Evolutionary conservation across 176 grass and related monocot genomes (phyloP), one percentile per base, ranked within the genome.

Genomic region (Puya raimondii): DNA sequence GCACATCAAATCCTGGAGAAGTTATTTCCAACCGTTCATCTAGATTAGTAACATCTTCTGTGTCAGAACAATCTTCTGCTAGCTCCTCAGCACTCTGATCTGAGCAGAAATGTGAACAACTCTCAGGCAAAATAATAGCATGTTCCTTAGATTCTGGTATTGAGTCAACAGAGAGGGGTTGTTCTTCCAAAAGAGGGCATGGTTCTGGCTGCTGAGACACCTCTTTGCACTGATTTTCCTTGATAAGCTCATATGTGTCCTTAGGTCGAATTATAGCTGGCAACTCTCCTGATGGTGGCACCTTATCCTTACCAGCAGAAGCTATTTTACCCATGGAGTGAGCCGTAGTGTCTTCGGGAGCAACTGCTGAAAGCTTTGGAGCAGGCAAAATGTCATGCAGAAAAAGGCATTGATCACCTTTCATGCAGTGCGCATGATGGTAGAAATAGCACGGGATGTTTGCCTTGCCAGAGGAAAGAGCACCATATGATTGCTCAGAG

Each of bases 1-100:
- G 80, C 23, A 88, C 81, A 71, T 84, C 80, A 78, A 84, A 88
- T 66, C 73, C 85, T 70, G 77, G 77, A 56, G 85, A 84, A 10
- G 77, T 80, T 29, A 29, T 29, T 64, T 88, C 85, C n/a, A 27
- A 49, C 0, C 49, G 21, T 76, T 8, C 66, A 63, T 88, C 85
- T 29, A 68, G 49, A 10, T 80, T 64, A 23, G 23, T 16, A 61
- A 42, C 33, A 42, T 9, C 70, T 63, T 88, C 85, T 21, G 67
- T 26, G 12, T 80, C 65, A 23, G 23, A 12, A 61, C 72, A 50
- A 22, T 81, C 83, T 66, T 78, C 69, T 23, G 23, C 17, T 81
- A 66, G 73, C 17, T 70, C 22, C 76, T 48, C 84, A 65, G 65
- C 78, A 69, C 74, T 66, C 23, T 66, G 74, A 66, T 78, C 74